Conservation (phyloP, 2,329 filamentous ascomycete species). For the Paecilomyces sp. region DNA sequence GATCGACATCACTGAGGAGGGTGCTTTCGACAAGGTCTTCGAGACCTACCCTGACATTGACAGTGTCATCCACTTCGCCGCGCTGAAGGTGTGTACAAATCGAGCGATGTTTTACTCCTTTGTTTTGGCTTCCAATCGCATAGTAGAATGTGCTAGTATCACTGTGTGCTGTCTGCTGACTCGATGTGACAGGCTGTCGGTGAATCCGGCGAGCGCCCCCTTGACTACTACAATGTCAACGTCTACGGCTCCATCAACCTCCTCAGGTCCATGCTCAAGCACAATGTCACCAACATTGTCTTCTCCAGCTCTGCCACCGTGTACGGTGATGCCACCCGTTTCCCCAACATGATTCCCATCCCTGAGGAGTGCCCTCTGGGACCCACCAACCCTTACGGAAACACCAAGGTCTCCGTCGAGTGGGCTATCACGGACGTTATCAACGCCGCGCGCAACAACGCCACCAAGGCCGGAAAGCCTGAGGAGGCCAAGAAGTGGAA, state of each 20-base stretch:
- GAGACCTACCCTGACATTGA: slow-evolving; percentile 85
- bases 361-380: slow-evolving; percentile 94
- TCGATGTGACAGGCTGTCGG: slow-evolving; percentile 66
- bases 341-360: slow-evolving; percentile 98
- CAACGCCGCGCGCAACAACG: slow-evolving; percentile 75
- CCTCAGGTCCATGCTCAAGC: slow-evolving; percentile 75
- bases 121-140: neutral
- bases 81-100: slow-evolving; percentile 69
- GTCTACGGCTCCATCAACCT: slow-evolving; percentile 87
- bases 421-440: slow-evolving; percentile 85
- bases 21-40: slow-evolving; percentile 78
- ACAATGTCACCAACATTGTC: slow-evolving; percentile 94
- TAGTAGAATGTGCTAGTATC: neutral
- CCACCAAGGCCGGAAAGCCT: slow-evolving; percentile 69
- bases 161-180: neutral
- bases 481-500: slow-evolving; percentile 77
- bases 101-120: neutral
- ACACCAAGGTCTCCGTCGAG: slow-evolving; percentile 92
- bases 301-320: slow-evolving; percentile 98
- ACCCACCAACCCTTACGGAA: slow-evolving; percentile 95
- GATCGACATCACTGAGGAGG: slow-evolving; percentile 80
- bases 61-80: slow-evolving; percentile 98
- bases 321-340: slow-evolving; percentile 93
- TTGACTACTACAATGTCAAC: slow-evolving; percentile 98
- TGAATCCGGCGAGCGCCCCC: slow-evolving; percentile 85